Conservation (phyloP, 495 filamentous ascomycete species). For the Tuber aestivum region DNA sequence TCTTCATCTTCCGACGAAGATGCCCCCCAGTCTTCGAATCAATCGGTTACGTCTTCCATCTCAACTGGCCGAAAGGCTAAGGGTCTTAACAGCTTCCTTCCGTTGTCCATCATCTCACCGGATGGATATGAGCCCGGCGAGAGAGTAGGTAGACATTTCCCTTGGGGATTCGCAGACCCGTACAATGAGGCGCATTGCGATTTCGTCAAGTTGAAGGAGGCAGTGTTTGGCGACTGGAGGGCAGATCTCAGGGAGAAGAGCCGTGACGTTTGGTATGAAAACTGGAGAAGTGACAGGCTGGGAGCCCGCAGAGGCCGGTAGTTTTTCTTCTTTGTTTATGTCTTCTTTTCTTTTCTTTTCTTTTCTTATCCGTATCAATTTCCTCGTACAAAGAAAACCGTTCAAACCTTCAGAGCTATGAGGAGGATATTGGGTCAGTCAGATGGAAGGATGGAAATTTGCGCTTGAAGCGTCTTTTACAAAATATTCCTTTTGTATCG, state of each 20-base stretch:
- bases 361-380: conserved; percentile 23
- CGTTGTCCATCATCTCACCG: conserved; percentile 88
- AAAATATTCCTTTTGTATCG: neutral
- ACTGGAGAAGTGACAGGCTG: conserved; percentile 77
- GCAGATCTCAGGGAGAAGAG: conserved; percentile 85
- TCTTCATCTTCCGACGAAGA: conserved; percentile 46
- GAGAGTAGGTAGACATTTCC: conserved; percentile 72
- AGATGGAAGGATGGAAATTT: neutral
- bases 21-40: conserved; percentile 49
- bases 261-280: conserved; percentile 90
- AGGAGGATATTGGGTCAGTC: neutral
- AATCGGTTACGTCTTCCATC: conserved; percentile 46
- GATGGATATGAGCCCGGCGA: conserved; percentile 76
- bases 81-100: conserved; percentile 54
- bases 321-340: conserved; percentile 10
- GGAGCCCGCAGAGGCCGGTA: conserved; percentile 27
- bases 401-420: neutral
- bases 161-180: conserved; percentile 95
- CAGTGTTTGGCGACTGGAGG: conserved; percentile 89
- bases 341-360: conserved; percentile 12
- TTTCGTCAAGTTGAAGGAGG: conserved; percentile 82
- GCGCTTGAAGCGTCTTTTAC: conserved; percentile 4
- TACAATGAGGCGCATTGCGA: conserved; percentile 89
- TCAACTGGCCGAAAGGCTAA: conserved; percentile 35
- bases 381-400: neutral